Base-by-base conservation (phyloP, 2,329 filamentous ascomycete species). In the Orbilia quercus region DNA sequence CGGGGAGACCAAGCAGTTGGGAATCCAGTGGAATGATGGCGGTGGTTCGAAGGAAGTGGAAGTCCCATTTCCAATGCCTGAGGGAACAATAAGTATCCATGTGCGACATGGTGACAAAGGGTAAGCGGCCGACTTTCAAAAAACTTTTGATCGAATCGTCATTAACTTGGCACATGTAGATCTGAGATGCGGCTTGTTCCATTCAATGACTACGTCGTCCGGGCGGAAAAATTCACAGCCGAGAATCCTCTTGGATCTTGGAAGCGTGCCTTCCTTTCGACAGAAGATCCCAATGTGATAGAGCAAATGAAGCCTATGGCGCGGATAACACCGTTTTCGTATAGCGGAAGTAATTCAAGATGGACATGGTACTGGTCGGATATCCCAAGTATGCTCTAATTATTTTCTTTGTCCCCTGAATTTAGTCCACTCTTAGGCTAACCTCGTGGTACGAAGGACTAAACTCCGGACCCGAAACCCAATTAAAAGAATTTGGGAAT, bases 351-450 rank as follows among this genome's bases (percentile, higher is more conserved):
- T n/a, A 63, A 69, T 50, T 48, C 57, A 22, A 58, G 75, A 22
- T 77, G 76, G 74, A 75, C 75, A 9, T 76, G 76, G 75, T 76
- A 76, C 42, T 76, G 75, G 75, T 76, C 69, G 0, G 58, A 75
- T 57, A 77, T 77, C 48, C 76, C 76, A 36, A 71, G 76, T 77
- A 72, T 11, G 66, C 18, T 42, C 11, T 18, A 22, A 16, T 28
- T 50, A 54, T 34, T 11, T n/a, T n/a, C n/a, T n/a, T n/a, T n/a
- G n/a, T n/a, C n/a, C n/a, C n/a, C n/a, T n/a, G n/a, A n/a, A n/a
- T n/a, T n/a, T n/a, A n/a, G n/a, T n/a, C n/a, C n/a, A n/a, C n/a
- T 34, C 25, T 7, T 4, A 20, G 9, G 12, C n/a, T 58, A 62
- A 63, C 42, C n/a, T n/a, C n/a, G n/a, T n/a, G 42, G 28, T 38